phyloP scores from a whole-genome alignment of 306 rosid species.

The Prunus dulcis region DNA sequence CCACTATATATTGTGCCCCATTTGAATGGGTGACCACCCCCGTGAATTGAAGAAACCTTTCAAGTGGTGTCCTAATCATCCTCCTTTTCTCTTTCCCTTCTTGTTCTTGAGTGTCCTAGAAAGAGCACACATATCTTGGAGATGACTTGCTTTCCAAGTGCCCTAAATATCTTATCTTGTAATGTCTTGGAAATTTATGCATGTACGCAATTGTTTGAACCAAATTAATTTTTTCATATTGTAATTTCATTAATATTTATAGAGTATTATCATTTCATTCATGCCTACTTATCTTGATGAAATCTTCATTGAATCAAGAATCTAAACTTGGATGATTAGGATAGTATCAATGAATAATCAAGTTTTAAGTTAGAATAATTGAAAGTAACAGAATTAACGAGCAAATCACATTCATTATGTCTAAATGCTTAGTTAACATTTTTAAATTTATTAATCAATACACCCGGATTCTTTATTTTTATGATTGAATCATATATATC shows the following conservation, averaged over 20 bases:
- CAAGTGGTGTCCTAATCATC: slow-evolving; percentile 40
- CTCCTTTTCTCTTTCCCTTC: not conserved
- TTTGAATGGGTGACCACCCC: slow-evolving; percentile 14
- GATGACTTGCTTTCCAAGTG: not conserved
- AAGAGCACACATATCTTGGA: not conserved
- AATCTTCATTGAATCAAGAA: not conserved
- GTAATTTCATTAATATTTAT: too few relatives aligned
- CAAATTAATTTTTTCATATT: too few relatives aligned
- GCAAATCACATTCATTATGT: too few relatives aligned
- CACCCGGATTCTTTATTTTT: too few relatives aligned
- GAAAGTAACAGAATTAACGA: not conserved
- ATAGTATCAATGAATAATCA: not conserved
- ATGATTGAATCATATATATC: too few relatives aligned
- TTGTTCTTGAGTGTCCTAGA: not conserved
- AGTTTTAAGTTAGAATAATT: too few relatives aligned
- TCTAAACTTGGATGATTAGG: not conserved
- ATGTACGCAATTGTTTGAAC: too few relatives aligned
- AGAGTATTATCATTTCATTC: not conserved
- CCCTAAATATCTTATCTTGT: not conserved
- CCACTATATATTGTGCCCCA: not conserved
- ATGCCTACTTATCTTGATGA: not conserved
- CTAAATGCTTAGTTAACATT: too few relatives aligned
- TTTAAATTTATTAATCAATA: too few relatives aligned
- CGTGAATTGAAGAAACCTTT: slow-evolving; percentile 16
- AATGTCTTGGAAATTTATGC: too few relatives aligned